Evolutionary conservation across 2,329 filamentous ascomycete genomes (phyloP).

Genomic region (Plenodomus tracheiphilus): DNA sequence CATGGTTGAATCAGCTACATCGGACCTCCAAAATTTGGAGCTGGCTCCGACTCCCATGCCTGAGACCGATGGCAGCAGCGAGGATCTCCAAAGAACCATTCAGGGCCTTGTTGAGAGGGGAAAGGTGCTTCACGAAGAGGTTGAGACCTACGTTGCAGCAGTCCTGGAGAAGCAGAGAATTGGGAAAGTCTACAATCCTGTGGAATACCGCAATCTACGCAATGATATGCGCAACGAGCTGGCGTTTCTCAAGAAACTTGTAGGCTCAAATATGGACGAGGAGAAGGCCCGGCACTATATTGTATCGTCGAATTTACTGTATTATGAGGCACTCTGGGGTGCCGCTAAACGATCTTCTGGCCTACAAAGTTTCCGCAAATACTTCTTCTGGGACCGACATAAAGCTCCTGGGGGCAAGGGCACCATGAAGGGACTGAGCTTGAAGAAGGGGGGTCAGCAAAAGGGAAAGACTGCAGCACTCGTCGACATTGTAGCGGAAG

Average conservation of each 20-base stretch:
- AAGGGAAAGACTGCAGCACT: slow-evolving; percentile 56
- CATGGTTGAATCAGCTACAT: slow-evolving; percentile 20
- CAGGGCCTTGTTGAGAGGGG: slow-evolving; percentile 44
- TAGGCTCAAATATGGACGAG: slow-evolving; percentile 26
- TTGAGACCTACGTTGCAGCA: slow-evolving; percentile 46
- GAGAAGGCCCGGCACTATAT: slow-evolving; percentile 56
- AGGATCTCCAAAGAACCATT: slow-evolving; percentile 29
- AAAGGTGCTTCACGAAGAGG: slow-evolving; percentile 44
- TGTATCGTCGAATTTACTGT: slow-evolving; percentile 67
- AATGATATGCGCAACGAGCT: slow-evolving; percentile 44
- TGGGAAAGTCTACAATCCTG: slow-evolving; percentile 41
- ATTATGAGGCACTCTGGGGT: slow-evolving; percentile 66
- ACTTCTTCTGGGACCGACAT: slow-evolving; percentile 38
- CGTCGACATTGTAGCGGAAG: slow-evolving; percentile 67
- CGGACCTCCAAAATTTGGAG: slow-evolving; percentile 12
- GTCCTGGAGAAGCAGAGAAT: slow-evolving; percentile 36
- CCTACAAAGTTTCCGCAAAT: slow-evolving; percentile 57
- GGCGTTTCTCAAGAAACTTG: slow-evolving; percentile 36
- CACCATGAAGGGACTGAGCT: slow-evolving; percentile 28
- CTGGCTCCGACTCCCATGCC: slow-evolving; percentile 9
- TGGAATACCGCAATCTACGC: slow-evolving; percentile 38
- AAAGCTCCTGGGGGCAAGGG: slow-evolving; percentile 20
- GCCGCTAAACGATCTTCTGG: slow-evolving; percentile 62
- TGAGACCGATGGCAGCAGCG: slow-evolving; percentile 5
- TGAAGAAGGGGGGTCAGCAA: slow-evolving; percentile 39